A percentile compares a stretch with the other conserved stretches of the same genome.
Evolutionary conservation across 768 basidiomycete genomes (phyloP).

Genomic region (Flagelloscypha sp.): DNA sequence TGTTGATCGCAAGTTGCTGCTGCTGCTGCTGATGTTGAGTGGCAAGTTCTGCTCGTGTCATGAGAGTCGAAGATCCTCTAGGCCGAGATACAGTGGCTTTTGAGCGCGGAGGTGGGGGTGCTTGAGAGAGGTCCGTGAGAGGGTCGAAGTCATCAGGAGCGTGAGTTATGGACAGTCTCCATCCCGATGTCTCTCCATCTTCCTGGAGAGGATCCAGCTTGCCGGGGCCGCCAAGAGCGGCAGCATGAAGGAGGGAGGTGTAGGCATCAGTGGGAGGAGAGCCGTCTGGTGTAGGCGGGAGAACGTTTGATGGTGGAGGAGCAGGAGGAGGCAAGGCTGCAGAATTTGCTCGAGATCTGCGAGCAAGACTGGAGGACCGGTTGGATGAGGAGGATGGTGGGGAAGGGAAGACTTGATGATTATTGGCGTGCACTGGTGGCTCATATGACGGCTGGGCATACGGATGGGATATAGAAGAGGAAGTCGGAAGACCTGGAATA

Average conservation of each 20-base stretch:
- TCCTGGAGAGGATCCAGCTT: slow-evolving; percentile 56
- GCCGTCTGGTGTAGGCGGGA: slow-evolving; percentile 50
- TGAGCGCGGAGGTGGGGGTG: slow-evolving; percentile 44
- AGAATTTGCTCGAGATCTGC: slow-evolving; percentile 42
- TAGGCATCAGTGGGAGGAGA: slow-evolving; percentile 11
- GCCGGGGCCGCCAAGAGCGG: too few relatives aligned
- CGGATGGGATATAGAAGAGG: too few relatives aligned
- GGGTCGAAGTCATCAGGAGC: too few relatives aligned
- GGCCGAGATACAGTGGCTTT: slow-evolving; percentile 39
- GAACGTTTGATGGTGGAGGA: slow-evolving; percentile 54
- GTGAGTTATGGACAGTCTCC: too few relatives aligned
- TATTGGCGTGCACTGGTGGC: slow-evolving; percentile 19
- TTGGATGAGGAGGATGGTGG: slow-evolving; percentile 17
- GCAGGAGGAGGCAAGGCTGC: slow-evolving; percentile 58
- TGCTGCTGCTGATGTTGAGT: slow-evolving; percentile 24
- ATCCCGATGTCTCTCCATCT: too few relatives aligned
- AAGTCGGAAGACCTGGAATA: slow-evolving; percentile 9
- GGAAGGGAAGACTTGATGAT: slow-evolving; percentile 9
- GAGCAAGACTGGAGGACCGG: slow-evolving; percentile 27
- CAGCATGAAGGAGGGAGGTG: too few relatives aligned
- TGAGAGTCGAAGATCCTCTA: slow-evolving; percentile 47
- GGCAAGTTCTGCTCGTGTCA: slow-evolving; percentile 29
- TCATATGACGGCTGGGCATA: slow-evolving; percentile 43
- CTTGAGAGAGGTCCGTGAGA: slow-evolving; percentile 26
- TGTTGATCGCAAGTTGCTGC: slow-evolving; percentile 53